phyloP scores from a whole-genome alignment of 139 green algal genomes.

The Micractinium sp. region DNA sequence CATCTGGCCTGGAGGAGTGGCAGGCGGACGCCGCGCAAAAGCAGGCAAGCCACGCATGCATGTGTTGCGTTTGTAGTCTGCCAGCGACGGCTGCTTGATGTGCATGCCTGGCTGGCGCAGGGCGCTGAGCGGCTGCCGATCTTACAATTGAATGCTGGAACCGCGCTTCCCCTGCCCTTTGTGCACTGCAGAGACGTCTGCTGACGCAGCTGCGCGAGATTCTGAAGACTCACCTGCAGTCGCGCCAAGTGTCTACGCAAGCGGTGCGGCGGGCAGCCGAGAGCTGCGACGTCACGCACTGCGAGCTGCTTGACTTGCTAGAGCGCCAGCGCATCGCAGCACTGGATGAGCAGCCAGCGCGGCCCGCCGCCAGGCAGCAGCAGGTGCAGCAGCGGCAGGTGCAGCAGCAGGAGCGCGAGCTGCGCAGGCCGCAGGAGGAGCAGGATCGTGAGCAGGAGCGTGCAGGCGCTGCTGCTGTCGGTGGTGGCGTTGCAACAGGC shows the following conservation, averaged over 20 bases:
- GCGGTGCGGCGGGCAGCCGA: background rate
- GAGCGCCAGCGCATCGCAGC: constrained; percentile 20
- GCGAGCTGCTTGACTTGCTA: constrained; percentile 28
- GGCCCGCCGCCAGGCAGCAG: background rate
- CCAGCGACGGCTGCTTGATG: too few species aligned
- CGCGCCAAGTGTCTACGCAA: background rate
- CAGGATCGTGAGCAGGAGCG: background rate
- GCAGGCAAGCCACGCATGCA: background rate
- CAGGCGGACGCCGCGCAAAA: background rate
- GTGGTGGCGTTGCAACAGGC: background rate
- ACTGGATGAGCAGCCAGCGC: constrained; percentile 15
- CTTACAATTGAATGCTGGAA: too few species aligned
- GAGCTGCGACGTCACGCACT: background rate
- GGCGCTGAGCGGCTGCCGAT: too few species aligned
- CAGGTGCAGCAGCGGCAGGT: too few species aligned
- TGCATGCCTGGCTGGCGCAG: too few species aligned
- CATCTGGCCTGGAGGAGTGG: background rate
- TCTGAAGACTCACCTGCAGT: constrained; percentile 29
- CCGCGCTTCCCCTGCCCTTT: background rate
- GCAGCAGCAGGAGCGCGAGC: background rate
- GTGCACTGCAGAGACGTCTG: background rate
- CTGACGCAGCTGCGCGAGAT: constrained; percentile 20
- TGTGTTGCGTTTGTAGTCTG: background rate
- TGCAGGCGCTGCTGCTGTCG: background rate
- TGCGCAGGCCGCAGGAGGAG: background rate